phyloP scores from a whole-genome alignment of 371 early-diverging fungal genomes.

The Mortierella sp. region DNA sequence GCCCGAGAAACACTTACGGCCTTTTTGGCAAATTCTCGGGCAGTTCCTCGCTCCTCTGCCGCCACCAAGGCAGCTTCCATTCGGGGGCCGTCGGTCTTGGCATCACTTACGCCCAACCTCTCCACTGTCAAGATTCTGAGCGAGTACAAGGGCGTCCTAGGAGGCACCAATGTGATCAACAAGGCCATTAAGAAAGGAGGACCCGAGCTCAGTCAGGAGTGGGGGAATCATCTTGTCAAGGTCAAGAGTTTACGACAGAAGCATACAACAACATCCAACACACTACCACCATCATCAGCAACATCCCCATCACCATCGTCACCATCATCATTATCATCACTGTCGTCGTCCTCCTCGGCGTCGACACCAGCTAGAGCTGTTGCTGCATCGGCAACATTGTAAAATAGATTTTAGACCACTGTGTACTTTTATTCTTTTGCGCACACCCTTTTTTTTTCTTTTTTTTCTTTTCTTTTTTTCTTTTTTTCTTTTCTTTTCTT shows the following conservation, averaged over 20 bases:
- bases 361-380: constrained; percentile 2
- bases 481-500: not conserved
- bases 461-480: not conserved
- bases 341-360: not conserved
- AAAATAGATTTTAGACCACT: not conserved
- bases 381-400: constrained; percentile 9
- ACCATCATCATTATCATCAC: not conserved
- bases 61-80: not conserved
- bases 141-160: not conserved
- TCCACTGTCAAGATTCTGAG: constrained; percentile 1
- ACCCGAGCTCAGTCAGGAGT: not conserved
- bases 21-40: not conserved
- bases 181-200: not conserved
- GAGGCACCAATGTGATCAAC: not conserved
- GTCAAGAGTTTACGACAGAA: not conserved
- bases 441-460: not conserved
- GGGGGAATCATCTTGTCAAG: not conserved
- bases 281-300: not conserved
- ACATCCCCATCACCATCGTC: not conserved
- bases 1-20: not conserved
- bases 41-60: not conserved
- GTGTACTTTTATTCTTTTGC: not conserved
- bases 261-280: not conserved
- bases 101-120: not conserved
- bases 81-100: not conserved